phyloP scores from a whole-genome alignment of 768 basidiomycete genomes.

The Neoboletus brunneissimus region DNA sequence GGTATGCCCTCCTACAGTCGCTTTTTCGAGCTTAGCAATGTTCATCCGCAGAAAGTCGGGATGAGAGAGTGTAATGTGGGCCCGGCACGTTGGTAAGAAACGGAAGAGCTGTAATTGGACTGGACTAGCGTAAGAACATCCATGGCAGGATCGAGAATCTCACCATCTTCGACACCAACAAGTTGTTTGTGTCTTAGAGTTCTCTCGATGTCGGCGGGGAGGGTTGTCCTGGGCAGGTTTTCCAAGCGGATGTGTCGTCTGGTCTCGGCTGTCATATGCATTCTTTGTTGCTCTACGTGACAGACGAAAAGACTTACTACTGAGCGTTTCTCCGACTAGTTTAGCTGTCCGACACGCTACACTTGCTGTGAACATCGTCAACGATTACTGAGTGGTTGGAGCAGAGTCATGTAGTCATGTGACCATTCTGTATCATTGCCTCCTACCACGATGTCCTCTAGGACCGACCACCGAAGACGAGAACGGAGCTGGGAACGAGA shows the following conservation, averaged over 20 bases:
- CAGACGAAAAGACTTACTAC: constrained; percentile 12
- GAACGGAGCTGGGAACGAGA: constrained; percentile 64
- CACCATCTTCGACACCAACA: constrained; percentile 44
- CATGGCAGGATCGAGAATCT: constrained; percentile 1
- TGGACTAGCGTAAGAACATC: constrained; percentile 26
- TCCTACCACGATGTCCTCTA: constrained; percentile 55
- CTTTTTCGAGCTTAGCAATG: constrained; percentile 40
- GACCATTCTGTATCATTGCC: constrained; percentile 21
- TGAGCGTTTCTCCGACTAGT: constrained; percentile 3
- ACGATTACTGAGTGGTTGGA: not conserved
- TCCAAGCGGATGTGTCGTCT: constrained; percentile 46
- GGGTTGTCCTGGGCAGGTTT: constrained; percentile 50
- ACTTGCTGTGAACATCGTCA: constrained; percentile 19
- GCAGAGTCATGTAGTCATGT: constrained; percentile 22
- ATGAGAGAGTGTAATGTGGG: constrained; percentile 53
- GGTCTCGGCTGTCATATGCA: constrained; percentile 15
- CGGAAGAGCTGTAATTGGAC: constrained; percentile 59
- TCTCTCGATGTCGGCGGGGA: constrained; percentile 54
- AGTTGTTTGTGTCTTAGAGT: constrained; percentile 40
- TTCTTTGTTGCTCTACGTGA: constrained; percentile 4
- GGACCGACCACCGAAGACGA: constrained; percentile 51
- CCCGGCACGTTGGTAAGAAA: constrained; percentile 58
- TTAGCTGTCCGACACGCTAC: constrained; percentile 21
- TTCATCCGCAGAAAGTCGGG: constrained; percentile 43
- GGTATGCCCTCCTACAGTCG: constrained; percentile 46